Evolutionary conservation across 1,284 basidiomycete species (phyloP).

Genomic region (Stygiomarasmius scandens): DNA sequence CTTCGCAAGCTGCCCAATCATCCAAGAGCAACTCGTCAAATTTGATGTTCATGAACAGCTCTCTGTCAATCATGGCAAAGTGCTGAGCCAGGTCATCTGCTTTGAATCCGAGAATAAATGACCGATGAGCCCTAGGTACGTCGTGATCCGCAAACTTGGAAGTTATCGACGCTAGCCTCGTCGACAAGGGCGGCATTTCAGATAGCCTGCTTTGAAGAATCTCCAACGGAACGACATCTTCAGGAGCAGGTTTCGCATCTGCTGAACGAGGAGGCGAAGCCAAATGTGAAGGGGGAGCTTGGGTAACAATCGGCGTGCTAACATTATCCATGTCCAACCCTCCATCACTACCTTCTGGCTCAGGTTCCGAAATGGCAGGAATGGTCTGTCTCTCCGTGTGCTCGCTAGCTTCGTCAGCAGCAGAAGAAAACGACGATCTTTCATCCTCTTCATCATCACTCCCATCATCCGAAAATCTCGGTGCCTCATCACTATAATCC

Average conservation of each 20-base stretch:
- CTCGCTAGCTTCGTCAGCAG: neutral
- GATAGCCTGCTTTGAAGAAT: slow-evolving; percentile 63
- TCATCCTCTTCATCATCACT: slow-evolving; percentile 43
- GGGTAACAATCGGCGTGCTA: slow-evolving; percentile 35
- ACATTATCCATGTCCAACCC: slow-evolving; percentile 15
- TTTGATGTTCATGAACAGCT: slow-evolving; percentile 80
- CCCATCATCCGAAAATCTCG: slow-evolving; percentile 51
- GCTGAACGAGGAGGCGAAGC: slow-evolving; percentile 35
- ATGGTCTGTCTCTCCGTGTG: neutral
- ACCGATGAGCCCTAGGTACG: slow-evolving; percentile 52
- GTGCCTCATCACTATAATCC: slow-evolving; percentile 58
- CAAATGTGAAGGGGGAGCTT: slow-evolving; percentile 25
- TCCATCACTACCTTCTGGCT: slow-evolving; percentile 10
- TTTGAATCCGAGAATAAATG: slow-evolving; percentile 64
- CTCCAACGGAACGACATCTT: slow-evolving; percentile 67
- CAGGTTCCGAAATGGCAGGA: neutral
- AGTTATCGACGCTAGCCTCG: slow-evolving; percentile 27
- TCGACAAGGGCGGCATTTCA: slow-evolving; percentile 9
- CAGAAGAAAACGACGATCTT: slow-evolving; percentile 35
- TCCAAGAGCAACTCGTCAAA: slow-evolving; percentile 82
- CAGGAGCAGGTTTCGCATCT: slow-evolving; percentile 53
- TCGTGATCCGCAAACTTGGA: slow-evolving; percentile 32
- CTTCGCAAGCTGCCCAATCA: slow-evolving; percentile 65
- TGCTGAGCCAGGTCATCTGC: slow-evolving; percentile 75
- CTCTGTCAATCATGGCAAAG: slow-evolving; percentile 86